Evolutionary conservation across 371 early-diverging fungal species (phyloP).

Genomic region (Mucor racemosus): DNA sequence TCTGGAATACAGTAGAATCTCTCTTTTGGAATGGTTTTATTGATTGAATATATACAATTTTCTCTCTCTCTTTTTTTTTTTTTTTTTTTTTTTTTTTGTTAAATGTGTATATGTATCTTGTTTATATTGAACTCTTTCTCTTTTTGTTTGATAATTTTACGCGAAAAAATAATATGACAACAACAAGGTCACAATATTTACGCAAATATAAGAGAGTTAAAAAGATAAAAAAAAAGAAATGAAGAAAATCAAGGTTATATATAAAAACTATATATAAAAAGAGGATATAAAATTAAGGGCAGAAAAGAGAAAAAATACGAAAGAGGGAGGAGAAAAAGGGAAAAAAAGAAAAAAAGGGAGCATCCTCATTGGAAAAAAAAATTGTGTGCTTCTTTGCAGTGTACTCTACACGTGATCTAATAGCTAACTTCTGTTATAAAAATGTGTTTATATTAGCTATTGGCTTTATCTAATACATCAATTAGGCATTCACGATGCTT

Average conservation of each 20-base stretch:
- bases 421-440: neutral
- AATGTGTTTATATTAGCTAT: neutral
- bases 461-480: neutral
- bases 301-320: neutral
- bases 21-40: neutral
- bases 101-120: neutral
- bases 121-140: neutral
- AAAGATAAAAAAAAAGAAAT: constrained; percentile 14
- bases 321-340: constrained; percentile 8
- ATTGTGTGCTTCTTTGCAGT: neutral
- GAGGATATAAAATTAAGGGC: neutral
- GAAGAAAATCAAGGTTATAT: constrained; percentile 9
- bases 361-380: constrained; percentile 13
- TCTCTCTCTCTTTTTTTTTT: neutral
- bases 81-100: constrained; percentile 8
- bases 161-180: constrained; percentile 11
- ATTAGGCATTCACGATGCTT: neutral
- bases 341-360: constrained; percentile 6
- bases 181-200: constrained; percentile 11
- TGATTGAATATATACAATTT: neutral
- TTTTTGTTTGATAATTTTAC: neutral
- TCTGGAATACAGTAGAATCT: neutral
- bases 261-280: constrained; percentile 2
- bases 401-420: neutral
- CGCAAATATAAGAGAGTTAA: neutral